Conservation (phyloP, 768 basidiomycete species). For the Trametes villosa region DNA sequence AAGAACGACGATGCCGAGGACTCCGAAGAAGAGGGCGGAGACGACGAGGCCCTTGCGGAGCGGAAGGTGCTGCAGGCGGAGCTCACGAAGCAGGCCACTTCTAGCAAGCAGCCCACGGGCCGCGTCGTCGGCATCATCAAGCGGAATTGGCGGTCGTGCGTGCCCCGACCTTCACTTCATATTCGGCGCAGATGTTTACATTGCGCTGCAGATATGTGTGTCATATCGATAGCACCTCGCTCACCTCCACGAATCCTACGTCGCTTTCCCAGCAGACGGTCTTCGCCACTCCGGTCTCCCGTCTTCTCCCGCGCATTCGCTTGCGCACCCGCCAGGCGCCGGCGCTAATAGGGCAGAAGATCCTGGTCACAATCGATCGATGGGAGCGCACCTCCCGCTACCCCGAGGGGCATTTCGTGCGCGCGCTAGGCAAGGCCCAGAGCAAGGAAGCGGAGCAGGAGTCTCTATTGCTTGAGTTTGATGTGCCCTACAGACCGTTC, state of each 20-base stretch:
- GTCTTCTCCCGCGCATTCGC: conserved; percentile 90
- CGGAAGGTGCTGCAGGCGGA: conserved; percentile 34
- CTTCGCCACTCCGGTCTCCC: conserved; percentile 92
- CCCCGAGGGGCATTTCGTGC: conserved; percentile 96
- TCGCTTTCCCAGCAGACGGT: conserved; percentile 89
- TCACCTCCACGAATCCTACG: conserved; percentile 76
- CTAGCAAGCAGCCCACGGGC: conserved; percentile 89
- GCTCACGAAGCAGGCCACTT: conserved; percentile 30
- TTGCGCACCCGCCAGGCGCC: conserved; percentile 95
- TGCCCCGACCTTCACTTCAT: conserved; percentile 24
- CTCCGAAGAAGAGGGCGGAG: conserved; percentile 60
- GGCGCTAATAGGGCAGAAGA: conserved; percentile 86
- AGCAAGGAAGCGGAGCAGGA: conserved; percentile 97
- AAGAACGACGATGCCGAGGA: conserved; percentile 88
- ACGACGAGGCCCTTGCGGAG: conserved; percentile 36
- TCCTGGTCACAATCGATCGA: conserved; percentile 91
- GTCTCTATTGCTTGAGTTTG: conserved; percentile 90
- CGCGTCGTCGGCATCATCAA: conserved; percentile 90
- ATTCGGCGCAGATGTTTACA: not conserved
- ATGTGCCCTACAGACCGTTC: conserved; percentile 95
- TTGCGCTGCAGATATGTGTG: conserved; percentile 74
- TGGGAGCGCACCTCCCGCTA: conserved; percentile 90
- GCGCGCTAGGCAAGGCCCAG: conserved; percentile 87
- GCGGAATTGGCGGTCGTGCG: conserved; percentile 93
- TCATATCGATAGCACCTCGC: conserved; percentile 89